Percentiles rank a stretch among this genome's conserved stretches.
Evolutionary conservation across 345 rosid genomes (phyloP).

Genomic region (Gossypium sturtianum): DNA sequence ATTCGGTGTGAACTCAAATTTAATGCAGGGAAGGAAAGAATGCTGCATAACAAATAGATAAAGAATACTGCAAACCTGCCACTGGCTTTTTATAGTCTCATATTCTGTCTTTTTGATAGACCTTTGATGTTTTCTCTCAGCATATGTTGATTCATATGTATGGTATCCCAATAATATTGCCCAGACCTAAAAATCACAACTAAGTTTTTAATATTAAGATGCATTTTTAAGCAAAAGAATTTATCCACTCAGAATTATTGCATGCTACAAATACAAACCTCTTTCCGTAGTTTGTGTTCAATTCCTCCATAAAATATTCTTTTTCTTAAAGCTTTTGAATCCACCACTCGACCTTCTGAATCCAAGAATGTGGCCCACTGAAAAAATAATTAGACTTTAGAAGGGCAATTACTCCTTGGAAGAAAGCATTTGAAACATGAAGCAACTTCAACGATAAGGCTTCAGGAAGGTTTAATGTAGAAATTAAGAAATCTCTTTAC

Average conservation of each 20-base stretch:
- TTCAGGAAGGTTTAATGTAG: neutral
- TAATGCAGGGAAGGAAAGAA: neutral
- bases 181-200: conserved; percentile 61
- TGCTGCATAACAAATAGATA: neutral
- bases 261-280: conserved; percentile 45
- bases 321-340: conserved; percentile 63
- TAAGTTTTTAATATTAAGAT: conserved; percentile 12
- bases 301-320: conserved; percentile 94
- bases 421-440: neutral
- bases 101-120: conserved; percentile 62
- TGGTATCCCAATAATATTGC: conserved; percentile 76
- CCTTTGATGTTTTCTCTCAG: conserved; percentile 73
- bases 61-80: conserved; percentile 58
- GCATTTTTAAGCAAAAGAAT: conserved; percentile 3
- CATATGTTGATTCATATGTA: conserved; percentile 71
- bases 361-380: conserved; percentile 86
- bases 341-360: conserved; percentile 74
- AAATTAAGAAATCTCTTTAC: neutral
- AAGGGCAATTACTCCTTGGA: conserved; percentile 8
- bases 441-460: conserved; percentile 1
- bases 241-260: neutral
- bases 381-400: conserved; percentile 17
- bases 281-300: conserved; percentile 65
- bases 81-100: conserved; percentile 73
- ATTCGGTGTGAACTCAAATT: neutral